Evolutionary conservation across 441 rosid genomes (phyloP), one percentile per base, ranked within the genome.

Genomic region (Hura crepitans): DNA sequence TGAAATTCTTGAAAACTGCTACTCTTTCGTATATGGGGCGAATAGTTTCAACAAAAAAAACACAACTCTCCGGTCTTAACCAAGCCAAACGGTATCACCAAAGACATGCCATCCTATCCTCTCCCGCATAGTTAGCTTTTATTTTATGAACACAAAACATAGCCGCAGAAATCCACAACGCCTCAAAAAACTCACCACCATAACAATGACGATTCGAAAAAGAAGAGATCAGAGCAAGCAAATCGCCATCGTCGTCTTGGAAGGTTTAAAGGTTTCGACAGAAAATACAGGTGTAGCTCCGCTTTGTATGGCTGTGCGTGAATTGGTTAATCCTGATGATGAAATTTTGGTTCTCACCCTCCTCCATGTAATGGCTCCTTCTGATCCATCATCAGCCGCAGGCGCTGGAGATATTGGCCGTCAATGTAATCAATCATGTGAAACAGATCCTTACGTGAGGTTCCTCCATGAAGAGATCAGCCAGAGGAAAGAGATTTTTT

Each of bases 341-440:
- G 81, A 82, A 47, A 80, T 83, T 72, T 59, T 83, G 39, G 84
- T 76, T 37, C 81, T 83, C 28, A 68, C 76, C 35, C 72, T 83
- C 68, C 84, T 78, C 49, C 62, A 22, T 60, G 53, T 2, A 20
- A 39, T 23, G 66, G 12, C n/a, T n/a, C n/a, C n/a, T n/a, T n/a
- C n/a, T n/a, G n/a, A n/a, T n/a, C n/a, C n/a, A n/a, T n/a, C n/a
- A n/a, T n/a, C n/a, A n/a, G 8, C 45, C 3, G 23, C 17, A 27
- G 62, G 69, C 54, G 61, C n/a, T 20, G 27, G 11, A 28, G 66
- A 14, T 10, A 62, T 65, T 47, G 25, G 23, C 25, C 73, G 25
- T 67, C 73, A 23, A 8, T 67, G 30, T 42, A 45, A 70, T 66
- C 55, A 37, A 45, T 61, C 65, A 17, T 60, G 74, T 27, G 70